Percentiles rank a stretch among this genome's conserved stretches.
These are phyloP conservation scores for Podospora conica DNA, from an alignment of 495 filamentous ascomycete genomes.

Conservation along the genomic window DNA sequence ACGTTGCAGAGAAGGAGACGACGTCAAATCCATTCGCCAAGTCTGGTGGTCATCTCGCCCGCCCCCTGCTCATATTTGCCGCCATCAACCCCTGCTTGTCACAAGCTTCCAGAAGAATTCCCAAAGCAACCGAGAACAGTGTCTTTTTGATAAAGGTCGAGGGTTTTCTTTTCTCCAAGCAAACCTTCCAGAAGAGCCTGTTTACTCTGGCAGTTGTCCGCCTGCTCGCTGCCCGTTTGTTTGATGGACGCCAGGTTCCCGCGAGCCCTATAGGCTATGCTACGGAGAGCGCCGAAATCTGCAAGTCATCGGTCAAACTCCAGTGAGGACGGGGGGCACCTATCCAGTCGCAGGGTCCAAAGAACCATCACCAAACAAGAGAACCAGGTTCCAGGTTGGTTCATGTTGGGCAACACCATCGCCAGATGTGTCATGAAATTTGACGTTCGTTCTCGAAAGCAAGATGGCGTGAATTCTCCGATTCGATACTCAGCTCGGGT, in stretches of 20 bases:
- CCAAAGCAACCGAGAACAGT: background rate
- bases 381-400: no score
- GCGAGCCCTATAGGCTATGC: background rate
- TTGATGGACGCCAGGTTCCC: background rate
- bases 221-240: background rate
- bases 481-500: background rate
- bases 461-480: background rate
- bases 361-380: background rate
- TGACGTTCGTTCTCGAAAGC: background rate
- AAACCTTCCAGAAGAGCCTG: background rate
- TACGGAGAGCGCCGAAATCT: background rate
- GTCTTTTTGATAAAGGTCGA: background rate
- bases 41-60: background rate
- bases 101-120: constrained; percentile 24
- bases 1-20: background rate
- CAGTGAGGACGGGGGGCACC: background rate
- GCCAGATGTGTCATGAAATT: background rate
- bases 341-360: background rate
- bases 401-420: background rate
- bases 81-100: background rate
- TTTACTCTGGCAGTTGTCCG: background rate
- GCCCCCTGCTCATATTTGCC: background rate
- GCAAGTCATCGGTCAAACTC: background rate
- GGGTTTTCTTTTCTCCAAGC: background rate
- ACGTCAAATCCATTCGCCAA: background rate